Percentiles rank a stretch among this genome's conserved stretches.
phyloP scores from a whole-genome alignment of 768 basidiomycete genomes.

The Termitomyces sp. region DNA sequence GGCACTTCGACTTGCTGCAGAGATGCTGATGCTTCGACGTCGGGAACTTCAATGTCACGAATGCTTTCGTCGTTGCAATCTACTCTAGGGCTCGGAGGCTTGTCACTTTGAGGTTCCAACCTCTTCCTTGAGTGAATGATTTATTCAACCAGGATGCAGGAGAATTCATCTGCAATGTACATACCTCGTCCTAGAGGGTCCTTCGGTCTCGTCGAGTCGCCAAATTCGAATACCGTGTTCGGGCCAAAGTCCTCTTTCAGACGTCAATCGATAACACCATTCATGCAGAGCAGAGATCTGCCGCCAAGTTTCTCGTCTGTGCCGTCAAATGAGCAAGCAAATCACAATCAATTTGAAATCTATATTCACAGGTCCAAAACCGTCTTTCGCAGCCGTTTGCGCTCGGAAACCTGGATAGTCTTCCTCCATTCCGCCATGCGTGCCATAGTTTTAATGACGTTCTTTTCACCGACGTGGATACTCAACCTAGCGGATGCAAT shows the following conservation, averaged over 20 bases:
- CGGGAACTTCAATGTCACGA: conserved; percentile 45
- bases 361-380: conserved; percentile 63
- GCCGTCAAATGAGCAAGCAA: not conserved
- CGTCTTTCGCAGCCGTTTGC: conserved; percentile 65
- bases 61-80: conserved; percentile 38
- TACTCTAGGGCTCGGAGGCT: conserved; percentile 40
- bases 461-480: conserved; percentile 56
- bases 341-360: not conserved
- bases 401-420: conserved; percentile 61
- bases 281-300: conserved; percentile 57
- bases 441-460: conserved; percentile 54
- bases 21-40: conserved; percentile 39
- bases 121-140: conserved; percentile 52
- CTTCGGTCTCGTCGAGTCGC: conserved; percentile 90
- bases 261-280: conserved; percentile 55
- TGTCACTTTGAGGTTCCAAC: conserved; percentile 57
- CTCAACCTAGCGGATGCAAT: conserved; percentile 54
- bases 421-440: conserved; percentile 71
- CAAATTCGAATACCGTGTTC: conserved; percentile 47
- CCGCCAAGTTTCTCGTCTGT: conserved; percentile 71
- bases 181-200: conserved; percentile 80
- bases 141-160: not conserved
- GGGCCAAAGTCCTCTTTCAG: conserved; percentile 84
- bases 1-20: conserved; percentile 54
- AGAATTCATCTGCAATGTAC: conserved; percentile 28